Conservation (phyloP, 2,329 filamentous ascomycete genomes). For the Neonectria ditissima region DNA sequence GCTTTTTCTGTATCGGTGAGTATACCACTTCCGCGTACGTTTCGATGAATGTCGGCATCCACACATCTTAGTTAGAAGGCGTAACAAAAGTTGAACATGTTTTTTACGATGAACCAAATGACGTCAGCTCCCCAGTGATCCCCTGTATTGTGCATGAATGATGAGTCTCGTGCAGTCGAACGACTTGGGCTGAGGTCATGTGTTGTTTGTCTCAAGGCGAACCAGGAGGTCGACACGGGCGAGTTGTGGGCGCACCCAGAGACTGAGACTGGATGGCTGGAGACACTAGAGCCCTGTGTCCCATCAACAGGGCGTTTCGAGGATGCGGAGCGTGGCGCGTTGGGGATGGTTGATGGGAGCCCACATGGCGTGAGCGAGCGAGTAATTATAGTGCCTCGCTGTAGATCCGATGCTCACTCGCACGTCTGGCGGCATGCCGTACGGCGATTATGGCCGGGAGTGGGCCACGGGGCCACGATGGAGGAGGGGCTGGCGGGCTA, state of each 20-base stretch:
- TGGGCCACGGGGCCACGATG: slow-evolving; percentile 1
- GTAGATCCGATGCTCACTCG: slow-evolving; percentile 9
- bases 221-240: slow-evolving; percentile 10
- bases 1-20: slow-evolving; percentile 44
- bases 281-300: slow-evolving; percentile 10
- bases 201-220: slow-evolving; percentile 21
- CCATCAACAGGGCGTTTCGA: slow-evolving; percentile 25
- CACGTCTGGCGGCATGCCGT: slow-evolving; percentile 12
- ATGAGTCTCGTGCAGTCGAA: slow-evolving; percentile 25
- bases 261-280: slow-evolving; percentile 7
- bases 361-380: slow-evolving; percentile 35
- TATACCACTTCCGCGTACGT: slow-evolving; percentile 43
- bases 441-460: background rate
- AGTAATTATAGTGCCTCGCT: slow-evolving; percentile 5
- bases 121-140: slow-evolving; percentile 11
- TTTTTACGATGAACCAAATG: slow-evolving; percentile 27
- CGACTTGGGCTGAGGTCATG: slow-evolving; percentile 23
- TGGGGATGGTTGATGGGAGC: slow-evolving; percentile 16
- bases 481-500: background rate
- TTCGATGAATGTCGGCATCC: slow-evolving; percentile 36
- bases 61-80: slow-evolving; percentile 40
- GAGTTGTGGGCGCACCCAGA: slow-evolving; percentile 24
- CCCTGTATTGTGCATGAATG: slow-evolving; percentile 3
- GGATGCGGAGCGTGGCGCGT: slow-evolving; percentile 20
- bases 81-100: slow-evolving; percentile 46